These are phyloP conservation scores for Kazachstania psychrophila DNA, from an alignment of 805 yeast genomes.

Conservation along the genomic window DNA sequence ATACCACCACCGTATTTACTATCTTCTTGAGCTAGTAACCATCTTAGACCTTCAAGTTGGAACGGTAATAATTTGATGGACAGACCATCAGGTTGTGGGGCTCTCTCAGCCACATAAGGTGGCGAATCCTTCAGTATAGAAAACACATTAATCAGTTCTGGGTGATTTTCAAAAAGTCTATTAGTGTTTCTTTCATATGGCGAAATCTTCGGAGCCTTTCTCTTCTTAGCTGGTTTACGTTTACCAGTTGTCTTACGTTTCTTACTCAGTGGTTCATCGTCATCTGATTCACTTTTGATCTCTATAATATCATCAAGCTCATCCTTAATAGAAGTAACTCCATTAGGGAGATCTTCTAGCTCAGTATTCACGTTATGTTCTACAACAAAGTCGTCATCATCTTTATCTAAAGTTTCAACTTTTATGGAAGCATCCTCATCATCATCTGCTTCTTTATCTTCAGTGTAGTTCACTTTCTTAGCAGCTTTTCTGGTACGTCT, in stretches of 20 bases:
- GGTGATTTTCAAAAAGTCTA: conserved; percentile 65
- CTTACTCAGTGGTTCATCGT: conserved; percentile 17
- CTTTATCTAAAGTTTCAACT: conserved; percentile 10
- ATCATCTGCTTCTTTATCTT: conserved; percentile 10
- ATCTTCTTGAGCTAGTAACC: conserved; percentile 80
- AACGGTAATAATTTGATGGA: conserved; percentile 70
- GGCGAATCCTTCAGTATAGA: conserved; percentile 46
- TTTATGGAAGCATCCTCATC: not conserved
- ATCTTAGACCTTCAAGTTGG: conserved; percentile 85
- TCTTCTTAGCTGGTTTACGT: conserved; percentile 15
- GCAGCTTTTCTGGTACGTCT: conserved; percentile 22
- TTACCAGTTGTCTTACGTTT: conserved; percentile 16
- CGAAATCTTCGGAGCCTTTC: conserved; percentile 46
- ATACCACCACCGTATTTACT: conserved; percentile 80
- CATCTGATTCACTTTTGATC: conserved; percentile 3
- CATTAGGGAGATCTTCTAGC: conserved; percentile 13
- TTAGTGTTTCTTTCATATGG: conserved; percentile 62
- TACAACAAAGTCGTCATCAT: conserved; percentile 10
- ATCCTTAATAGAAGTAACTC: conserved; percentile 23
- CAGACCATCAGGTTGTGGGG: conserved; percentile 74
- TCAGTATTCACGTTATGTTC: conserved; percentile 4
- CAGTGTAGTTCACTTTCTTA: conserved; percentile 31
- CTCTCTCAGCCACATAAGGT: conserved; percentile 41
- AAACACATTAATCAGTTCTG: conserved; percentile 66
- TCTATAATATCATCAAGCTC: conserved; percentile 9